Base-by-base conservation (phyloP, 2,329 filamentous ascomycete genomes). In the Penicillium sp. region DNA sequence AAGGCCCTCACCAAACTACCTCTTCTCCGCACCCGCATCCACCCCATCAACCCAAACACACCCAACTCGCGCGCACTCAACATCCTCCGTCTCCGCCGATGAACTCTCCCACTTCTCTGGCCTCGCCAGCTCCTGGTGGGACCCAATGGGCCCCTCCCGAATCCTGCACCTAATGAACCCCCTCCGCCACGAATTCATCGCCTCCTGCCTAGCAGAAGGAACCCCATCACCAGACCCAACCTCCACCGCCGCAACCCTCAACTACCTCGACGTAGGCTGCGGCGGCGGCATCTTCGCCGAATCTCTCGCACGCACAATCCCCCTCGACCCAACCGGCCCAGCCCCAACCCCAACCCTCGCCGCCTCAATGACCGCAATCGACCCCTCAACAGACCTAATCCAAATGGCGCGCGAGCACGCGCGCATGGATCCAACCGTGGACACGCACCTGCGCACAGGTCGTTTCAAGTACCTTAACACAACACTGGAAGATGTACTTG, bases 151-250 rank as follows among this genome's bases (percentile, higher is more conserved):
- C 51, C 89, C 93, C 7, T 97, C 92, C 4, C 87, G 93, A 39
- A 86, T 97, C 58, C 86, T 99, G 2, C 94, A 99, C 76, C 88
- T 96, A 65, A 97, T 99, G 93, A 97, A 99, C 78, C 94, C 94
- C 1, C 85, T 96, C 45, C 92, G 94, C 35, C 93, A 97, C 78
- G 87, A 92, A 77, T 97, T 97, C 77, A 94, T 97, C 74, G 82
- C 82, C 23, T 78, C 80, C 61, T 97, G 93, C 72, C 84, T 88
- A 47, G 75, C 81, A 63, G 82, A 84, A 21, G 80, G 83, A 45
- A 76, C 78, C 59, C 76, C 78, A 47, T 69, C 77, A 25, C 64
- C 77, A 49, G 63, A 61, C 41, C 36, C 65, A 49, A 21, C 60
- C 52, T 35, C 49, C 59, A 44, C 61, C 36, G 65, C 61, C 64